These are phyloP conservation scores for Mycena venus DNA, from an alignment of 768 basidiomycete species.

Conservation along the genomic window DNA sequence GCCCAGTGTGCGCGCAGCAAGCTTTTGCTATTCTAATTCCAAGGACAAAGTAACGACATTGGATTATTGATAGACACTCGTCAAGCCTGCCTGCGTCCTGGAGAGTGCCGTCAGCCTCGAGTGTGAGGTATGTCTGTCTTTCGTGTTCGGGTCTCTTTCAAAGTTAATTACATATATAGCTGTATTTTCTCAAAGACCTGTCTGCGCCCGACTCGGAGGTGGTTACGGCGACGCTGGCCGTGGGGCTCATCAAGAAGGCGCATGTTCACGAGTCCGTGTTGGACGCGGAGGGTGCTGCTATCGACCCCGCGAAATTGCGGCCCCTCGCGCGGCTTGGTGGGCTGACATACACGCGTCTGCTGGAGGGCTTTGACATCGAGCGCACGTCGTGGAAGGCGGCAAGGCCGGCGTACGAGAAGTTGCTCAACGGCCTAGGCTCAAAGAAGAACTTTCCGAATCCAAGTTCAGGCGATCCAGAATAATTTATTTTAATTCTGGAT, in stretches of 20 bases:
- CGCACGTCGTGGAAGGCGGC: slow-evolving; percentile 52
- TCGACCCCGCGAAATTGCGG: slow-evolving; percentile 64
- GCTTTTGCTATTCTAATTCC: not conserved
- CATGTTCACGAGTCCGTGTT: slow-evolving; percentile 67
- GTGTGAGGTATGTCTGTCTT: slow-evolving; percentile 69
- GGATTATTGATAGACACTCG: slow-evolving; percentile 50
- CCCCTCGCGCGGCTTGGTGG: slow-evolving; percentile 70
- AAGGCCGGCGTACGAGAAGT: slow-evolving; percentile 42
- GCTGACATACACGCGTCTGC: slow-evolving; percentile 61
- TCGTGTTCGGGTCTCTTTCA: slow-evolving; percentile 24
- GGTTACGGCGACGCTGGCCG: slow-evolving; percentile 58
- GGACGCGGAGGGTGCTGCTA: slow-evolving; percentile 50
- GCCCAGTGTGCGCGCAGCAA: slow-evolving; percentile 65
- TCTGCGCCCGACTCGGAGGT: slow-evolving; percentile 49
- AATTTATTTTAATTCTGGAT: not conserved
- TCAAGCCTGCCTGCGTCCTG: slow-evolving; percentile 66
- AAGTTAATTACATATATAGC: no score
- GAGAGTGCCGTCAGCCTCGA: slow-evolving; percentile 74
- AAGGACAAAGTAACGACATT: not conserved
- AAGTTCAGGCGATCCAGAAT: not conserved
- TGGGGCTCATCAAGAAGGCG: slow-evolving; percentile 68
- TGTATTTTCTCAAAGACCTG: slow-evolving; percentile 66
- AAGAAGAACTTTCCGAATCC: not conserved
- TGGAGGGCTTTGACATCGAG: slow-evolving; percentile 62
- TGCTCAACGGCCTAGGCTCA: not conserved